Percentiles rank a stretch among this genome's conserved stretches.
These are phyloP conservation scores for Plenodomus tracheiphilus DNA, from an alignment of 2,329 filamentous ascomycete genomes.

Conservation along the genomic window DNA sequence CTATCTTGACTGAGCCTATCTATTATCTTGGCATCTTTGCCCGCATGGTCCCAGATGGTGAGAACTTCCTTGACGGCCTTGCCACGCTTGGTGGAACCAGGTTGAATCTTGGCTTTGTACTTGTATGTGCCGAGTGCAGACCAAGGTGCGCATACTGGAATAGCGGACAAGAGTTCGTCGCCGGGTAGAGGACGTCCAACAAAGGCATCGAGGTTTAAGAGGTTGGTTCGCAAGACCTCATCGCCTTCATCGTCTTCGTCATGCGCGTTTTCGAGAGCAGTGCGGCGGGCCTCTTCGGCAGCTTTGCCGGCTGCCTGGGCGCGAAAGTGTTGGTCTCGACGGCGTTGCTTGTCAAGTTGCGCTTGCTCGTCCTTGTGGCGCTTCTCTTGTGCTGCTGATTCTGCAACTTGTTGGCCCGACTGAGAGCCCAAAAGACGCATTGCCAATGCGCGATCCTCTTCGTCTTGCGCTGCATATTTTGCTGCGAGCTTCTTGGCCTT, in stretches of 20 bases:
- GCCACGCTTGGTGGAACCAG: constrained; percentile 86
- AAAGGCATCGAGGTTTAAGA: constrained; percentile 64
- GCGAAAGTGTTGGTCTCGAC: constrained; percentile 77
- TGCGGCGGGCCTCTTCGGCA: constrained; percentile 70
- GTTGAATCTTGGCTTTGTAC: constrained; percentile 94
- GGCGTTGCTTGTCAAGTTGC: constrained; percentile 71
- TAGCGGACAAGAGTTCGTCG: constrained; percentile 75
- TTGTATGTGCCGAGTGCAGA: constrained; percentile 71
- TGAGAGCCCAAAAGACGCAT: constrained; percentile 83
- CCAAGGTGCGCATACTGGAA: constrained; percentile 67
- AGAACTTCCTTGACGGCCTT: constrained; percentile 91
- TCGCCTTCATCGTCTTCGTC: constrained; percentile 61
- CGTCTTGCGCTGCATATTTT: constrained; percentile 93
- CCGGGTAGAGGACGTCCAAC: constrained; percentile 77
- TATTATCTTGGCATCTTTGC: constrained; percentile 51
- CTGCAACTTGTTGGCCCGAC: constrained; percentile 68
- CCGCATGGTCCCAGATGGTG: constrained; percentile 74
- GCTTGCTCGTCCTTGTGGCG: constrained; percentile 71
- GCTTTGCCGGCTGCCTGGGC: constrained; percentile 75
- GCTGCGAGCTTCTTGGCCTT: constrained; percentile 86
- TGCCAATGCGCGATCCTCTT: constrained; percentile 84
- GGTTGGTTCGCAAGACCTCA: constrained; percentile 51
- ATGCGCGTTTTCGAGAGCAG: constrained; percentile 32
- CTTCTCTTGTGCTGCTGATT: constrained; percentile 64
- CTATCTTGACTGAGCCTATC: constrained; percentile 55